phyloP scores from a whole-genome alignment of 495 filamentous ascomycete genomes.

The Elasticomyces elasticus region DNA sequence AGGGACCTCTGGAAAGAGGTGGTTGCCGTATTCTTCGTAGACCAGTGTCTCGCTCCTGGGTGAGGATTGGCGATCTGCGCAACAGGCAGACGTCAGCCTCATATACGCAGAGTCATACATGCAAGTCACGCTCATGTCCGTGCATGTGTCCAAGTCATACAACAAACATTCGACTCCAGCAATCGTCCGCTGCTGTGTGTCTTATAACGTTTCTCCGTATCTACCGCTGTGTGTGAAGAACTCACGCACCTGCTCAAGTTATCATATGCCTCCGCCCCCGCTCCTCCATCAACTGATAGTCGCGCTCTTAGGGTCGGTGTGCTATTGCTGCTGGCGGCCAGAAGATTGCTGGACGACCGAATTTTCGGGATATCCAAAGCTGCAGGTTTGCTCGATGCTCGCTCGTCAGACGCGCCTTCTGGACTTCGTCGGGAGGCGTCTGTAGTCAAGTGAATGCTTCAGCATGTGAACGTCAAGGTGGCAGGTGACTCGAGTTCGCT shows the following conservation, averaged over 20 bases:
- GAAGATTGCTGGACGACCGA: constrained; percentile 10
- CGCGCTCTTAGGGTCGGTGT: constrained; percentile 1
- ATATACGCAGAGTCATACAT: not conserved
- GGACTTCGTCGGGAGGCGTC: not conserved
- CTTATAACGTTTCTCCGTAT: not conserved
- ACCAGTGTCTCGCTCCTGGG: constrained; percentile 40
- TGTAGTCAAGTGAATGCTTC: not conserved
- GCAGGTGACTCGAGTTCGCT: not conserved
- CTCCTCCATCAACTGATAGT: constrained; percentile 8
- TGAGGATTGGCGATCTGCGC: constrained; percentile 19
- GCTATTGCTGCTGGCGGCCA: not conserved
- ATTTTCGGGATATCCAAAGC: constrained; percentile 17
- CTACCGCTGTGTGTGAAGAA: not conserved
- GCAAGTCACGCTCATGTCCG: not conserved
- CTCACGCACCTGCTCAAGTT: constrained; percentile 17
- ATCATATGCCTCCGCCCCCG: constrained; percentile 14
- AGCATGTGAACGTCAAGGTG: not conserved
- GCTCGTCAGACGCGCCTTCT: not conserved
- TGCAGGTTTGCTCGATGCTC: constrained; percentile 4
- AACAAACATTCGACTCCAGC: not conserved
- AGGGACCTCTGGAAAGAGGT: constrained; percentile 31
- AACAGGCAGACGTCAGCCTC: not conserved
- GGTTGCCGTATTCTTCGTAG: constrained; percentile 88
- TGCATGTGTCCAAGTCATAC: not conserved
- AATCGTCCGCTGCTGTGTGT: not conserved